Percentiles rank a stretch among this genome's conserved stretches.
These are phyloP conservation scores for Bryoglossum gracile DNA, from an alignment of 495 filamentous ascomycete genomes.

Conservation along the genomic window DNA sequence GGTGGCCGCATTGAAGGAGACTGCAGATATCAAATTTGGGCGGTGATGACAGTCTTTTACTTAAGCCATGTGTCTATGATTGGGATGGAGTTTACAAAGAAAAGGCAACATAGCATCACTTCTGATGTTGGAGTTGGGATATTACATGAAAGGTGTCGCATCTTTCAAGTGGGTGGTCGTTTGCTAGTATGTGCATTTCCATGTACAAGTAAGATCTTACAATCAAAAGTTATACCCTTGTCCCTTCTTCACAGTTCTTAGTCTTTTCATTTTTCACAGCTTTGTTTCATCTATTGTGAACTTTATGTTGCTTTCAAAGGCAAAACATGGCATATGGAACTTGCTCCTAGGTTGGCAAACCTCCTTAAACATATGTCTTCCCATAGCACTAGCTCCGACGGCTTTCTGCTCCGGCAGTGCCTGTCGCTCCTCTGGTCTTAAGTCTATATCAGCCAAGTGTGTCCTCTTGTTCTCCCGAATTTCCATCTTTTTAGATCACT, in stretches of 20 bases:
- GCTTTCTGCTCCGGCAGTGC: too few relatives aligned
- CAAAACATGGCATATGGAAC: too few relatives aligned
- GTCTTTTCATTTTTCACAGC: too few relatives aligned
- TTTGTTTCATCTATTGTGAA: too few relatives aligned
- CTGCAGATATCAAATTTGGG: conserved; percentile 23
- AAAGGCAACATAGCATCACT: conserved; percentile 8
- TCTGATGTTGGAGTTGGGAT: conserved; percentile 7
- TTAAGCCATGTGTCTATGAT: not conserved
- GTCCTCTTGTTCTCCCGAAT: conserved; percentile 4
- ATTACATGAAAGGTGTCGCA: conserved; percentile 2
- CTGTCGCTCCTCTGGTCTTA: too few relatives aligned
- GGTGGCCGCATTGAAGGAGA: conserved; percentile 30
- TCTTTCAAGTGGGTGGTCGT: not conserved
- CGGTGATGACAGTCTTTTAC: conserved; percentile 5
- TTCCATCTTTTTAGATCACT: conserved; percentile 3
- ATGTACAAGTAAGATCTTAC: too few relatives aligned
- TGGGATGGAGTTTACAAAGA: conserved; percentile 8
- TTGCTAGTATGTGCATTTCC: not conserved
- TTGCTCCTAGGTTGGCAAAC: not conserved
- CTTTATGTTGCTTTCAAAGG: too few relatives aligned
- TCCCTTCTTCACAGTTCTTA: too few relatives aligned
- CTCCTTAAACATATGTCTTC: not conserved
- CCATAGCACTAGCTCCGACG: too few relatives aligned
- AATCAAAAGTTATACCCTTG: too few relatives aligned
- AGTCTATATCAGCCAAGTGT: too few relatives aligned